Conservation (phyloP, 805 yeast species). For the Ogataea wickerhamii region DNA sequence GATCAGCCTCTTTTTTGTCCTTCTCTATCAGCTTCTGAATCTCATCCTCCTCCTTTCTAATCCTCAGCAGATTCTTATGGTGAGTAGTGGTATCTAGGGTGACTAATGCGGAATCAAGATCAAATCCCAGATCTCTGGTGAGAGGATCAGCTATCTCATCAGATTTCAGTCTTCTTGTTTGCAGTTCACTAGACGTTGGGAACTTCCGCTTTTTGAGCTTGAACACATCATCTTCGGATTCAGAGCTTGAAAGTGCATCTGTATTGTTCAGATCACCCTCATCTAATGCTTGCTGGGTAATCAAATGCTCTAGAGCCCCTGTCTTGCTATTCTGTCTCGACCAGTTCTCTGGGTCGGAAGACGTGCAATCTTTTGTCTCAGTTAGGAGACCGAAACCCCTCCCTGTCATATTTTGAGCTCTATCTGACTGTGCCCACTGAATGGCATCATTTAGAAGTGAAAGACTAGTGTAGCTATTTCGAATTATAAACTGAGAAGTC, state of each 20-base stretch:
- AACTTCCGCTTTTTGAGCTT: constrained; percentile 4
- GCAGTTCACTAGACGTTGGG: constrained; percentile 1
- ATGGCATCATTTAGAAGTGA: too few species aligned
- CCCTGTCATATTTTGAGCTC: too few species aligned
- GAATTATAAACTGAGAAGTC: too few species aligned
- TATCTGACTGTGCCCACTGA: too few species aligned
- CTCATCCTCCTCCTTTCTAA: constrained; percentile 17
- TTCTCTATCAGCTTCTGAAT: constrained; percentile 14
- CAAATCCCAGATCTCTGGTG: constrained; percentile 20
- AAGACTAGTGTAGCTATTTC: too few species aligned
- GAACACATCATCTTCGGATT: constrained; percentile 12
- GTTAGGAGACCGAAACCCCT: too few species aligned
- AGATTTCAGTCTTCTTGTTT: constrained; percentile 4
- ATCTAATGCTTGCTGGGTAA: too few species aligned
- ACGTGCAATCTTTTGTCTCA: too few species aligned
- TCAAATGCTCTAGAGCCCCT: too few species aligned
- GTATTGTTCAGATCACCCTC: too few species aligned
- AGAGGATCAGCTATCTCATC: constrained; percentile 7
- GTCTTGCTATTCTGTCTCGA: too few species aligned
- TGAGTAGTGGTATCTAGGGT: constrained; percentile 7
- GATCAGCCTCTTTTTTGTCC: constrained; percentile 8
- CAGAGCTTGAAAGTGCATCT: constrained; percentile 1
- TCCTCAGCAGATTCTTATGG: constrained; percentile 11
- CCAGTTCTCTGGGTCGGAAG: too few species aligned
- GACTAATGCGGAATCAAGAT: constrained; percentile 14